These are phyloP conservation scores for Wickerhamomyces silvicola DNA, from an alignment of 805 yeast species.

Conservation along the genomic window DNA sequence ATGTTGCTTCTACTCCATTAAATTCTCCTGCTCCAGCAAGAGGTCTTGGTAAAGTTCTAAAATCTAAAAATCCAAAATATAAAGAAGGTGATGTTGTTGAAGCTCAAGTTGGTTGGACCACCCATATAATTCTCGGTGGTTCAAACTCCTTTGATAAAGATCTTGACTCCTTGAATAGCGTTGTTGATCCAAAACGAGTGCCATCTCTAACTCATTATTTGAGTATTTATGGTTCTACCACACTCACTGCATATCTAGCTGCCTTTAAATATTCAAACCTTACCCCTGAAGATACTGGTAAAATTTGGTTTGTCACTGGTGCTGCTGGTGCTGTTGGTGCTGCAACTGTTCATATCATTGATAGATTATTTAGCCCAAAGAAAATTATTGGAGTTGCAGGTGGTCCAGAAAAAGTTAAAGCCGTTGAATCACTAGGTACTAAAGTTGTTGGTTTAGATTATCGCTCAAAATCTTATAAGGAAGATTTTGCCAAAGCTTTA, in stretches of 20 bases:
- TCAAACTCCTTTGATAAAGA: too few relatives aligned
- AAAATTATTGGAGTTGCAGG: constrained; percentile 61
- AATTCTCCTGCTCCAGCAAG: constrained; percentile 40
- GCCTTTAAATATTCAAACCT: constrained; percentile 44
- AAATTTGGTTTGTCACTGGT: constrained; percentile 50
- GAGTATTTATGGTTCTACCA: constrained; percentile 49
- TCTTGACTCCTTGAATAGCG: constrained; percentile 2
- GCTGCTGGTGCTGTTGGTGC: constrained; percentile 77
- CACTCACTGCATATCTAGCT: constrained; percentile 57
- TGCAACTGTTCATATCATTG: constrained; percentile 49
- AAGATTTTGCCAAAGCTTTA: constrained; percentile 32
- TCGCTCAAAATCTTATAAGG: constrained; percentile 33
- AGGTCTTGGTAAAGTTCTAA: constrained; percentile 46
- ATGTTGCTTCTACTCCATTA: constrained; percentile 29
- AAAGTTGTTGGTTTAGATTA: constrained; percentile 49
- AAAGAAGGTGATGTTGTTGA: constrained; percentile 38
- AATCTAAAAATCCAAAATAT: constrained; percentile 36
- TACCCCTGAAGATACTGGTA: constrained; percentile 31
- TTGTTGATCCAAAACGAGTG: constrained; percentile 15
- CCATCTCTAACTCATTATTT: constrained; percentile 35
- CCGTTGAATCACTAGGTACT: constrained; percentile 48
- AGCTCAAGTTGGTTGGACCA: constrained; percentile 40
- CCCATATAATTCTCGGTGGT: constrained; percentile 34
- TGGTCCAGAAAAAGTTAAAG: constrained; percentile 45
- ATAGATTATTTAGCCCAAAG: constrained; percentile 43